Conservation (phyloP, 805 yeast genomes). For the Suhomyces sp. region DNA sequence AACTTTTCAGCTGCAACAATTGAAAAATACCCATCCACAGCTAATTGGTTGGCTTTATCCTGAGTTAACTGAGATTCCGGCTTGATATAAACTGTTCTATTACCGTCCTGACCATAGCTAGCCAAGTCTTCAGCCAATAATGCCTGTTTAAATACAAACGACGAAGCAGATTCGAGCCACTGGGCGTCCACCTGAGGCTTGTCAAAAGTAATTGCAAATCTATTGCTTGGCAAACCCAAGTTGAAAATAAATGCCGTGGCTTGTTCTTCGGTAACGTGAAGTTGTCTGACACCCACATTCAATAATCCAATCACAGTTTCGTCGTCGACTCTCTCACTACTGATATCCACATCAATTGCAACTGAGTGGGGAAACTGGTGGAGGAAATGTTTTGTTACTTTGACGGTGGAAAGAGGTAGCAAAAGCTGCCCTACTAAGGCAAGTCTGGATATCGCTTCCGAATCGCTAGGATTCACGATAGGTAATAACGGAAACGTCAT, state of each 20-base stretch:
- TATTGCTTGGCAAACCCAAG: slow-evolving; percentile 51
- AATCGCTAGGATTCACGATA: slow-evolving; percentile 17
- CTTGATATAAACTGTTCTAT: slow-evolving; percentile 27
- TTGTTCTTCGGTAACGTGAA: slow-evolving; percentile 36
- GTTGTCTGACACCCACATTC: slow-evolving; percentile 56
- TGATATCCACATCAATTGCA: slow-evolving; percentile 31
- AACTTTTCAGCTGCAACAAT: slow-evolving; percentile 26
- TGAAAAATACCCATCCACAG: slow-evolving; percentile 33
- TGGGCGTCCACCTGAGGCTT: slow-evolving; percentile 8
- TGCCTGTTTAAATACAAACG: slow-evolving; percentile 19
- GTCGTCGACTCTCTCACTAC: slow-evolving; percentile 24
- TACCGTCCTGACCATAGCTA: slow-evolving; percentile 21
- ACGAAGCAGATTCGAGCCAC: slow-evolving; percentile 16
- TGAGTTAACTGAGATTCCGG: slow-evolving; percentile 15
- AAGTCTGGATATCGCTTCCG: slow-evolving; percentile 18
- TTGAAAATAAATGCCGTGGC: slow-evolving; percentile 29
- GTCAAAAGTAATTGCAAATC: slow-evolving; percentile 36
- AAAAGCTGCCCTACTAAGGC: slow-evolving; percentile 36
- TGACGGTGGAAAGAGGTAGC: slow-evolving; percentile 25
- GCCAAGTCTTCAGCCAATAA: slow-evolving; percentile 16
- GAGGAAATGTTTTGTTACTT: slow-evolving; percentile 30
- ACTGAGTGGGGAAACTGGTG: slow-evolving; percentile 28
- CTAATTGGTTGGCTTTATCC: slow-evolving; percentile 24
- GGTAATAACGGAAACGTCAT: slow-evolving; percentile 44
- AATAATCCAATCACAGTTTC: slow-evolving; percentile 46